Conservation (phyloP, 2,329 filamentous ascomycete genomes). For the Orbilia oligospora region DNA sequence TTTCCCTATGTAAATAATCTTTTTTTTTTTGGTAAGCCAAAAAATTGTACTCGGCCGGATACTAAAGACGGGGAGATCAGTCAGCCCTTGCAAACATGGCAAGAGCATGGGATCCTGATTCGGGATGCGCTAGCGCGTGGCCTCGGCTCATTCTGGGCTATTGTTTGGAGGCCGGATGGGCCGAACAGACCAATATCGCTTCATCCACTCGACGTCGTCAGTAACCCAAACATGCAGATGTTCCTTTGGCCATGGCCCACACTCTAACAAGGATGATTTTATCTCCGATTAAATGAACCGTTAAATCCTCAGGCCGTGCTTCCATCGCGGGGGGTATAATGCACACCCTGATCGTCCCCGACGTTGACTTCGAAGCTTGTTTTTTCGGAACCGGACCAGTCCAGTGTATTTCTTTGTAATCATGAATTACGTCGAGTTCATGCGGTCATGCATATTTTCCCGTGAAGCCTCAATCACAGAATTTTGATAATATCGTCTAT, state of each 20-base stretch:
- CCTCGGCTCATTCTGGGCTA: constrained; percentile 18
- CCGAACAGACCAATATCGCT: constrained; percentile 27
- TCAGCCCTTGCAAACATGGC: constrained; percentile 8
- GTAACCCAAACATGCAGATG: neutral
- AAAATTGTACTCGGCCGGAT: constrained; percentile 50
- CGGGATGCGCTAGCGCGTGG: constrained; percentile 27
- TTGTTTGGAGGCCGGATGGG: constrained; percentile 24
- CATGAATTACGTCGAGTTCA: constrained; percentile 8
- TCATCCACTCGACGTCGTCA: neutral
- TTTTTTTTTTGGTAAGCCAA: constrained; percentile 36
- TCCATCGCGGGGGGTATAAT: constrained; percentile 31
- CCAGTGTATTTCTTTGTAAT: constrained; percentile 22
- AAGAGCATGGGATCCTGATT: constrained; percentile 40
- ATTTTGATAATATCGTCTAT: neutral
- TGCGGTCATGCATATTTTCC: constrained; percentile 20
- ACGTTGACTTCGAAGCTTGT: constrained; percentile 2
- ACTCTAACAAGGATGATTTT: constrained; percentile 28
- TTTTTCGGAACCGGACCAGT: neutral
- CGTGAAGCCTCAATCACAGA: neutral
- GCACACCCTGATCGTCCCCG: neutral
- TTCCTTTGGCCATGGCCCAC: constrained; percentile 18
- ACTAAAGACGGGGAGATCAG: constrained; percentile 30
- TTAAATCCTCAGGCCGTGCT: constrained; percentile 9
- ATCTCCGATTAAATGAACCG: constrained; percentile 18
- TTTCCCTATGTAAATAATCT: constrained; percentile 16